These are phyloP conservation scores for Terana coerulea DNA, from an alignment of 768 basidiomycete genomes.

Conservation along the genomic window DNA sequence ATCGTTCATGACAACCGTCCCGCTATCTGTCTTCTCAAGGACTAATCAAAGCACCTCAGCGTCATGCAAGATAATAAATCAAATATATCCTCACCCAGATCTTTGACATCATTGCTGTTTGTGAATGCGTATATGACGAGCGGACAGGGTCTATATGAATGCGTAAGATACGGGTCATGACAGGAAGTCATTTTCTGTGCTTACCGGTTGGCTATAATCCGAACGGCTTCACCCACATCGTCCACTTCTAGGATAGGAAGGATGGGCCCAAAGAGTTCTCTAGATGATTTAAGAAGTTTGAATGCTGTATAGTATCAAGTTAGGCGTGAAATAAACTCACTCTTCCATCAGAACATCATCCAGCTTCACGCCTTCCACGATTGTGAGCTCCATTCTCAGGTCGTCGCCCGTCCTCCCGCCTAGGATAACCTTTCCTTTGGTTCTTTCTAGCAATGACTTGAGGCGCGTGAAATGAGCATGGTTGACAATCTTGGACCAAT, in stretches of 20 bases:
- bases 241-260: constrained; percentile 59
- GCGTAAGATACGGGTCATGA: neutral
- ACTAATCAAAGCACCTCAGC: constrained; percentile 33
- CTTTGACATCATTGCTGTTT: constrained; percentile 32
- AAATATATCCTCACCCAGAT: constrained; percentile 19
- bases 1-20: constrained; percentile 56
- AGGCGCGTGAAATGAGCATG: constrained; percentile 50
- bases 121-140: constrained; percentile 66
- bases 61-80: neutral
- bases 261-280: constrained; percentile 74
- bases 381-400: constrained; percentile 48
- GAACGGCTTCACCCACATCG: constrained; percentile 48
- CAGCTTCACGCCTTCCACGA: constrained; percentile 48
- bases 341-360: constrained; percentile 60
- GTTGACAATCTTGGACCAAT: constrained; percentile 47
- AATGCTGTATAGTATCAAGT: neutral
- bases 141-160: constrained; percentile 43
- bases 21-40: constrained; percentile 52
- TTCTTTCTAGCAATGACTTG: constrained; percentile 43
- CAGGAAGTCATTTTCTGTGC: neutral
- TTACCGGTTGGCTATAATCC: constrained; percentile 33
- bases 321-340: constrained; percentile 28
- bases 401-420: constrained; percentile 42
- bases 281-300: constrained; percentile 21
- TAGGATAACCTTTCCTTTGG: constrained; percentile 50